These are phyloP conservation scores for Coemansia sp. DNA, from an alignment of 192 early-diverging fungal genomes.

Conservation along the genomic window DNA sequence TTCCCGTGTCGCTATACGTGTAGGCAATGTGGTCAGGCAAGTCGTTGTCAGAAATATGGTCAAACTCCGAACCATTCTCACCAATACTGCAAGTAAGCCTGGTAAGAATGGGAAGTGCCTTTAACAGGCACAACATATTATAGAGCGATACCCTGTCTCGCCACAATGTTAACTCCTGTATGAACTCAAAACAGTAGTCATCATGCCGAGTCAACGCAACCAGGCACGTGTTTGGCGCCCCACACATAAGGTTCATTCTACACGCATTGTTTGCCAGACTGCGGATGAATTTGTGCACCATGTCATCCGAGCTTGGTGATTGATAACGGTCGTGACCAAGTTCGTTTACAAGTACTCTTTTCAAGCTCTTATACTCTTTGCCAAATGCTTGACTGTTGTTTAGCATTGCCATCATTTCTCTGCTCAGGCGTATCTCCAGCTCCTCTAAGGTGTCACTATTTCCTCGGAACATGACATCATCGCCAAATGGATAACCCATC, in stretches of 20 bases:
- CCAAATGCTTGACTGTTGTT: not conserved
- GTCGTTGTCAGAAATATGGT: not conserved
- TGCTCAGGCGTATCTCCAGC: not conserved
- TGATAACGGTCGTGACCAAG: not conserved
- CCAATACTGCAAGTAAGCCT: not conserved
- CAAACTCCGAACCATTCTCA: not conserved
- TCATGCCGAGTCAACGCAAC: not conserved
- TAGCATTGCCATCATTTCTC: not conserved
- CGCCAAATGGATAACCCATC: not conserved
- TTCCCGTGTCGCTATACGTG: not conserved
- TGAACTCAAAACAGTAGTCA: not conserved
- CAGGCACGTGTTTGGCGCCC: too few species aligned
- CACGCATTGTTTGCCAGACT: not conserved
- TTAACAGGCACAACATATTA: not conserved
- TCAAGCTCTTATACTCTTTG: not conserved
- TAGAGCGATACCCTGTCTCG: not conserved
- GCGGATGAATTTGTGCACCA: not conserved
- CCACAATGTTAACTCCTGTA: not conserved
- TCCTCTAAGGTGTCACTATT: slow-evolving; percentile 5
- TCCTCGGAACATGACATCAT: slow-evolving; percentile 17
- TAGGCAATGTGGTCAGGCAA: not conserved
- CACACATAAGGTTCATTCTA: too few species aligned
- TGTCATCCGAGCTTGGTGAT: not conserved
- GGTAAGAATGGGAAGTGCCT: not conserved
- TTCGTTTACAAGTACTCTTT: not conserved